phyloP scores from a whole-genome alignment of 2,329 filamentous ascomycete species.

The Aspergillus carbonarius region DNA sequence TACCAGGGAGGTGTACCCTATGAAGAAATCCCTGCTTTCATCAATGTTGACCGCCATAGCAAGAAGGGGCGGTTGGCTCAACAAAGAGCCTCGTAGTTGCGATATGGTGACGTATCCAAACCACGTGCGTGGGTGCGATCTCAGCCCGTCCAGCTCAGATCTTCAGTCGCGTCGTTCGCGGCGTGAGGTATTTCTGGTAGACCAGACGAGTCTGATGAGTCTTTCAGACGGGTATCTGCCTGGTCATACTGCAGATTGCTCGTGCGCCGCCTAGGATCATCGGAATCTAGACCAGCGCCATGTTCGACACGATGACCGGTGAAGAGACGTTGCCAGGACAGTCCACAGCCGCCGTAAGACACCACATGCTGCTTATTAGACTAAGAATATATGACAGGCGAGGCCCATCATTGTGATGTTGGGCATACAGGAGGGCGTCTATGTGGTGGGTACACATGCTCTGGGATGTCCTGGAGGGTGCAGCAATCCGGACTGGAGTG shows the following conservation, averaged over 20 bases:
- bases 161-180: background rate
- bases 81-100: background rate
- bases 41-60: background rate
- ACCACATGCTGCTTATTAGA: background rate
- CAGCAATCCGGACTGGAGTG: background rate
- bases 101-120: background rate
- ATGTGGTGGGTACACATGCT: background rate
- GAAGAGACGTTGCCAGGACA: background rate
- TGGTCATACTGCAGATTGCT: background rate
- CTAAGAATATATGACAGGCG: background rate
- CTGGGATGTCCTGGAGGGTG: background rate
- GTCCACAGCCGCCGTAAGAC: background rate
- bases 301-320: background rate
- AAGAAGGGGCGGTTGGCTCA: background rate
- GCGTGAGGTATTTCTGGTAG: background rate
- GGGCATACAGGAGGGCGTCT: constrained; percentile 12
- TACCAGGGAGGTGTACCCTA: background rate
- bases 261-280: background rate
- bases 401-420: constrained; percentile 9
- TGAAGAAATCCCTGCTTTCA: background rate
- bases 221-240: background rate
- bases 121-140: background rate
- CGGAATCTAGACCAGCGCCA: background rate
- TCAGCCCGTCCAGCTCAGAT: background rate
- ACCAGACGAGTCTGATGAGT: background rate